A percentile compares a stretch with the other conserved stretches of the same genome.
phyloP scores from a whole-genome alignment of 257 asterid species.

The Plantago elongata region DNA sequence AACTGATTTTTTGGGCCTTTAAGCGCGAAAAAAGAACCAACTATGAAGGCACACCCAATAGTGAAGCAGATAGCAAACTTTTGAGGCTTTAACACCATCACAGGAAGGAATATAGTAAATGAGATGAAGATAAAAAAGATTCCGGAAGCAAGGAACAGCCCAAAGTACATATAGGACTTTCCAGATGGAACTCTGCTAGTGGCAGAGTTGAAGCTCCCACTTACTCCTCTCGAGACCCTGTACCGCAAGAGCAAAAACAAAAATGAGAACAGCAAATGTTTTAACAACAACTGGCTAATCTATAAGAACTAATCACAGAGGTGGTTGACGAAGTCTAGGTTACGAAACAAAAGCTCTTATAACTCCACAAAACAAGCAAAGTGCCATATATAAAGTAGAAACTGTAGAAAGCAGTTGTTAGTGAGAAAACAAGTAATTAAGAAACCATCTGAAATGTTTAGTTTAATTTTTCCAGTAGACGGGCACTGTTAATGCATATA shows the following conservation, averaged over 20 bases:
- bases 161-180: slow-evolving; percentile 67
- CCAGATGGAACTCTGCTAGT: slow-evolving; percentile 72
- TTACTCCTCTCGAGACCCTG: slow-evolving; percentile 74
- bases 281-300: no score
- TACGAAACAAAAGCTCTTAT: no score
- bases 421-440: no score
- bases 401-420: no score
- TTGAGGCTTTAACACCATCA: slow-evolving; percentile 85
- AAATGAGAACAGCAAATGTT: background rate
- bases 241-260: background rate
- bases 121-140: slow-evolving; percentile 71
- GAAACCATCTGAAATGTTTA: no score
- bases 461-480: no score
- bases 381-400: no score
- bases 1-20: slow-evolving; percentile 81
- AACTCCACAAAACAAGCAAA: no score
- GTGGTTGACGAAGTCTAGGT: no score
- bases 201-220: slow-evolving; percentile 69
- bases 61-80: slow-evolving; percentile 93
- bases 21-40: slow-evolving; percentile 81
- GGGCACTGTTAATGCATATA: no score
- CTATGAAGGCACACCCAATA: slow-evolving; percentile 71
- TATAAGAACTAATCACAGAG: no score
- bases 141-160: slow-evolving; percentile 66
- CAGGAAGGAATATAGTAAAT: slow-evolving; percentile 84